Base-by-base conservation (phyloP, 2,329 filamentous ascomycete genomes). In the Chrysoporthe puriensis region DNA sequence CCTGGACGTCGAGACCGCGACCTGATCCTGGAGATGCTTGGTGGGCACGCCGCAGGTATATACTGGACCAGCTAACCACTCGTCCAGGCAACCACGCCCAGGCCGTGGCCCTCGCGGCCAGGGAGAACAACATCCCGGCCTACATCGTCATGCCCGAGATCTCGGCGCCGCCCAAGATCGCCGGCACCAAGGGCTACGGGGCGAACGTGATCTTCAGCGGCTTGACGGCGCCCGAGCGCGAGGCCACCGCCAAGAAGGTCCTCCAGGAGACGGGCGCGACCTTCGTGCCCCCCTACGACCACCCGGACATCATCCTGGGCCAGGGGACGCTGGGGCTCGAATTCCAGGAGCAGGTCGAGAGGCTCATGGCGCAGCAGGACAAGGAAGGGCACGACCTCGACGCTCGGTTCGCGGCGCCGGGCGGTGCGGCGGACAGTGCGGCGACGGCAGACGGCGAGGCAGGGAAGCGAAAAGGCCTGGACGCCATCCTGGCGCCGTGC, bases 91-190 rank as follows among this genome's bases (percentile, higher is more conserved):
- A 98, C 80, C 96, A 98, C 77, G 95, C 95, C 0, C 94, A 97
- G 83, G 95, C 96, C 1, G 88, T 98, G 66, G 88, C 95, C 1
- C 90, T 97, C 62, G 95, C 95, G 0, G 94, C 95, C 2, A 84
- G 84, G 21, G 90, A 90, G 48, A 88, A 91, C 75, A 81, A 83
- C 64, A 89, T 97, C 70, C 90, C 91, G 13, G 93, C 93, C 0
- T 88, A 95, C 81, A 94, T 98, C 75, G 90, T 98, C 68, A 98
- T 98, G 95, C 95, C 95, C 0, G 78, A 80, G n/a, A 96, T 96
- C 75, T 91, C 90, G 66, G 90, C 92, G 0, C 87, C 91, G n/a
- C 90, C 89, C 70, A 98, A 98, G 79, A 93, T 97, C 70, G 90
- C 91, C 3, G 94, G 91, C 0, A 97, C 95, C 0, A 82, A 85